phyloP scores from a whole-genome alignment of 495 filamentous ascomycete species.

The Penicillium mononematosum region DNA sequence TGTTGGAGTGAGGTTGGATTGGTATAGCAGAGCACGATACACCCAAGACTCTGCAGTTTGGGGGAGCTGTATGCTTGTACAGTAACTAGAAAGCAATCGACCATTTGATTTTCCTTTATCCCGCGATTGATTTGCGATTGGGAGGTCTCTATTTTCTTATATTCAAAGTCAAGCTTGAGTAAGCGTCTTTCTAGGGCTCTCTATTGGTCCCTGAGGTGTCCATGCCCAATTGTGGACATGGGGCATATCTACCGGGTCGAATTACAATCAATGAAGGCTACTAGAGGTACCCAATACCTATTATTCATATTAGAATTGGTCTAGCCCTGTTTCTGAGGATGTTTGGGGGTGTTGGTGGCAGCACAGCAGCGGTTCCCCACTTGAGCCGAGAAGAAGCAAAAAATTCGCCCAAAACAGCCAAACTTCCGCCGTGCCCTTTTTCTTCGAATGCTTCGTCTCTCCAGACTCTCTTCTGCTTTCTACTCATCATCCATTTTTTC shows the following conservation, averaged over 20 bases:
- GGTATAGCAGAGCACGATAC: constrained; percentile 21
- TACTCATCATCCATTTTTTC: constrained; percentile 15
- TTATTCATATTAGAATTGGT: constrained; percentile 2
- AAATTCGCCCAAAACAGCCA: constrained; percentile 29
- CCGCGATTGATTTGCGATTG: not conserved
- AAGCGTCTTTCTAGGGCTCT: constrained; percentile 20
- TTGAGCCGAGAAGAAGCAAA: constrained; percentile 17
- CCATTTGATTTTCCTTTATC: constrained; percentile 35
- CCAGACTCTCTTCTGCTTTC: constrained; percentile 23
- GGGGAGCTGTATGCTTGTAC: constrained; percentile 42
- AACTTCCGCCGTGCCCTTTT: constrained; percentile 32
- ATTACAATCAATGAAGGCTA: not conserved
- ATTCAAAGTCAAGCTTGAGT: constrained; percentile 8
- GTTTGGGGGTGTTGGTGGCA: constrained; percentile 7
- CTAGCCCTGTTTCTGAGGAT: not conserved
- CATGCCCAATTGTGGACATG: constrained; percentile 1
- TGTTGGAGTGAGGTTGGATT: constrained; percentile 16
- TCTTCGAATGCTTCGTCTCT: constrained; percentile 28
- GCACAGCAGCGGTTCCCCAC: constrained; percentile 22
- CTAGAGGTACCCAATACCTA: not conserved
- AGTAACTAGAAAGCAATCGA: constrained; percentile 53
- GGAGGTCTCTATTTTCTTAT: not conserved
- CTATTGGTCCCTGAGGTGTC: constrained; percentile 20
- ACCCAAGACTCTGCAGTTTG: constrained; percentile 14
- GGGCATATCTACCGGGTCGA: not conserved